phyloP scores from a whole-genome alignment of 73 alveolate species.

The Uronychia binucleata region DNA sequence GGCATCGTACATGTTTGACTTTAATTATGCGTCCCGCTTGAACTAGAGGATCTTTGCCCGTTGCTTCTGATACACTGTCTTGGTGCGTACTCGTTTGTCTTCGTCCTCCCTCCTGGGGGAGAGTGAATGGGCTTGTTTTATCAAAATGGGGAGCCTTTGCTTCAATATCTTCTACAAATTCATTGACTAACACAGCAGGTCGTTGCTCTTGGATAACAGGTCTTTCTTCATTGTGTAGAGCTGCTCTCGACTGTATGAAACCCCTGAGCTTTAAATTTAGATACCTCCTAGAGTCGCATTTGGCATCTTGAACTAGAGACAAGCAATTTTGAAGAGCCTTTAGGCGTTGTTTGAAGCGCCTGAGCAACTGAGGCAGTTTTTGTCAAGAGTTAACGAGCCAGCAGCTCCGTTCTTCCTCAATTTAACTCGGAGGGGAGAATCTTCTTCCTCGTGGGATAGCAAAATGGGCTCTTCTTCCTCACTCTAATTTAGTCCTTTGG shows the following conservation, averaged over 20 bases:
- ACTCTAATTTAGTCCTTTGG: too few relatives aligned
- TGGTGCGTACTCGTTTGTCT: too few relatives aligned
- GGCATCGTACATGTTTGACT: neutral
- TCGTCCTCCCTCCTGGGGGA: neutral
- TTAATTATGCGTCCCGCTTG: too few relatives aligned
- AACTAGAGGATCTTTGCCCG: too few relatives aligned
- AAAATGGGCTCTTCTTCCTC: too few relatives aligned
- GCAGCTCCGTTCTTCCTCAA: neutral
- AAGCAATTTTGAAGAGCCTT: neutral
- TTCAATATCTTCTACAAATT: neutral
- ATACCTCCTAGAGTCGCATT: neutral
- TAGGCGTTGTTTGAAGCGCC: neutral
- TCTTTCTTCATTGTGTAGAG: neutral
- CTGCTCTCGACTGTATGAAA: neutral
- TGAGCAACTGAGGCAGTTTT: neutral
- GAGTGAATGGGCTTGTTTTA: neutral
- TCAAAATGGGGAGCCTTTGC: neutral
- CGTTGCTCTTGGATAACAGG: too few relatives aligned
- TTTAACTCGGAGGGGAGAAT: neutral
- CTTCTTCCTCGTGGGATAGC: too few relatives aligned
- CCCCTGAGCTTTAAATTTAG: neutral
- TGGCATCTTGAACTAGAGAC: neutral
- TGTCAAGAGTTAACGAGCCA: neutral
- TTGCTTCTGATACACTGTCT: too few relatives aligned
- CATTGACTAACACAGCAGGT: neutral